A percentile compares a stretch with the other conserved stretches of the same genome.
Evolutionary conservation across 2,329 filamentous ascomycete genomes (phyloP).

Genomic region (Hymenoscyphus infarciens): DNA sequence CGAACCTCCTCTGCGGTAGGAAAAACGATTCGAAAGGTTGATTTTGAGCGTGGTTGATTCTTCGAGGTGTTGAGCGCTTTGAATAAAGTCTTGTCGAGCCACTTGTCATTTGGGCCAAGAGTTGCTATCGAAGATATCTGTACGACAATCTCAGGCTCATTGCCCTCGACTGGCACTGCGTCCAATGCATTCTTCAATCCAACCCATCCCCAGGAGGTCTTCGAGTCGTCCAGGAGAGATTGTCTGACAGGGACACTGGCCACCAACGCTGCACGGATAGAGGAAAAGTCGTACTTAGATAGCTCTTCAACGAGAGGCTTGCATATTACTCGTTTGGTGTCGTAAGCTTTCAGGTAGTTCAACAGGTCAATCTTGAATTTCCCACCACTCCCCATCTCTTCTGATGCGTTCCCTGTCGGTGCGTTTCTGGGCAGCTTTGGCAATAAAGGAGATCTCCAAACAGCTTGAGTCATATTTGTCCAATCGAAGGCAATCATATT

Average conservation of each 20-base stretch:
- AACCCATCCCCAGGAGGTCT: constrained; percentile 75
- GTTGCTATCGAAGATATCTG: constrained; percentile 83
- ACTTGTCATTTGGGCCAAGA: constrained; percentile 65
- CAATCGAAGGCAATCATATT: constrained; percentile 90
- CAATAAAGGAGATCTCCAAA: constrained; percentile 73
- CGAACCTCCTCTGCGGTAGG: constrained; percentile 78
- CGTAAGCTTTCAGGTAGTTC: constrained; percentile 69
- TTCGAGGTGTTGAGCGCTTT: constrained; percentile 41
- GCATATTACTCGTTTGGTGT: constrained; percentile 52
- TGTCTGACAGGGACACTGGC: constrained; percentile 74
- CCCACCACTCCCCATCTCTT: constrained; percentile 53
- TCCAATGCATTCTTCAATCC: constrained; percentile 59
- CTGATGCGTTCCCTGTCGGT: constrained; percentile 11
- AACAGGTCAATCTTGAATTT: constrained; percentile 75
- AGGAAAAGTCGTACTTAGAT: constrained; percentile 62
- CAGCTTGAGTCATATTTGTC: constrained; percentile 81
- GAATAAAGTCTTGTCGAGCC: constrained; percentile 67
- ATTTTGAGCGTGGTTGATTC: constrained; percentile 30
- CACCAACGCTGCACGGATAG: constrained; percentile 67
- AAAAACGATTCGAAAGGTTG: constrained; percentile 70
- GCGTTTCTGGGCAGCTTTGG: constrained; percentile 38
- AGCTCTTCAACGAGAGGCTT: constrained; percentile 56
- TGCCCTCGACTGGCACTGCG: constrained; percentile 46
- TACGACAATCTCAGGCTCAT: constrained; percentile 47
- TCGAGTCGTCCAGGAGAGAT: constrained; percentile 42